Evolutionary conservation across 2,329 filamentous ascomycete species (phyloP), one percentile per base, ranked within the genome.

Genomic region (Fusarium sambucinum): DNA sequence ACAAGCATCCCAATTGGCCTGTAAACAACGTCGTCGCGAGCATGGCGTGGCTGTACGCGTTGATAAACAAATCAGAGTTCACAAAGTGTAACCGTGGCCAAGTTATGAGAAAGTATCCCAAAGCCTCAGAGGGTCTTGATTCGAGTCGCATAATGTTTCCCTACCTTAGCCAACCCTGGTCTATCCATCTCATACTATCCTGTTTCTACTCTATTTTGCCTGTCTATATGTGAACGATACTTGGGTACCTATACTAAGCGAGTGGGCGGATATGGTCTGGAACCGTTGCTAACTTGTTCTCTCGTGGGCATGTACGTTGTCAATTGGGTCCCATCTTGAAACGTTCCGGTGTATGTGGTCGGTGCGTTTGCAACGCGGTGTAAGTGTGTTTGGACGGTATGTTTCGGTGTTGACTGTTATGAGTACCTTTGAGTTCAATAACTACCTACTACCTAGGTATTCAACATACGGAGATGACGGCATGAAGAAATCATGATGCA

Each of bases 401-500:
- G 47, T 25, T 29, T 46, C 30, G n/a, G 41, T 35, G n/a, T 23
- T 47, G 29, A 16, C 13, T 46, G 23, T 40, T 61, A 45, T 53
- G 46, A 23, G 46, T 21, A 25, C 25, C 33, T 62, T 66, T 62
- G 62, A 54, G 60, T 41, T 46, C 48, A 62, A 46, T 21, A 27
- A 27, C 27, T 6, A 27, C 27, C 27, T 27, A 7, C 27, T 27
- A 38, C 6, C 7, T 17, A 17, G 7, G 3, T 50, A 32, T 68
- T 40, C 50, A 35, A 55, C 55, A 40, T 51, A 56, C 25, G 23
- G 51, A 48, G 53, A 60, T 70, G 68, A 70, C 68, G 68, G 68
- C 59, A 70, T 70, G 44, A 42, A 56, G 46, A 55, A 64, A 68
- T 70, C 68, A 70, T 65, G 59, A 59, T 70, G 68, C 68, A 55